phyloP scores from a whole-genome alignment of 805 yeast species.

The Candida sithepensis region DNA sequence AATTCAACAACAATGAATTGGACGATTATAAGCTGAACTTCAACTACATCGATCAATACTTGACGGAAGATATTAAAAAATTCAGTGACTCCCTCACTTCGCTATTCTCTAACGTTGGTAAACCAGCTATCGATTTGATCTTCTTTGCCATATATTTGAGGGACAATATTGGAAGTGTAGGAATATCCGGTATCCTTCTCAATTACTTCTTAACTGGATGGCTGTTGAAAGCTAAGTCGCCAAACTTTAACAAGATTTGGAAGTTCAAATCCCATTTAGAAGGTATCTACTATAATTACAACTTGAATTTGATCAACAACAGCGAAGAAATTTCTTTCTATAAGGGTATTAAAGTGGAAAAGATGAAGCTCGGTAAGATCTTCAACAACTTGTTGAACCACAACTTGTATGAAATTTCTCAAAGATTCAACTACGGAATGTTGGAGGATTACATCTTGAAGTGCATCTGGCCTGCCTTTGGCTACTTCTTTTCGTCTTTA shows the following conservation, averaged over 20 bases:
- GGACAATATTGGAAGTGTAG: constrained; percentile 83
- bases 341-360: constrained; percentile 82
- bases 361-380: constrained; percentile 54
- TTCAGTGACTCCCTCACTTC: constrained; percentile 81
- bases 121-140: constrained; percentile 82
- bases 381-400: constrained; percentile 49
- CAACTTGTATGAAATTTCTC: constrained; percentile 38
- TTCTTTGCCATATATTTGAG: constrained; percentile 81
- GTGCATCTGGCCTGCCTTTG: constrained; percentile 93
- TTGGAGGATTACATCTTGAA: constrained; percentile 84
- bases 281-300: constrained; percentile 85
- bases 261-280: constrained; percentile 74
- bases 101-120: constrained; percentile 83
- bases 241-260: constrained; percentile 77
- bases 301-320: constrained; percentile 78
- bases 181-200: constrained; percentile 73
- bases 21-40: constrained; percentile 32
- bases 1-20: constrained; percentile 47
- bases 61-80: constrained; percentile 78
- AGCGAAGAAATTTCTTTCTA: constrained; percentile 94
- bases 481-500: constrained; percentile 85
- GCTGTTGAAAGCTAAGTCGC: constrained; percentile 68
- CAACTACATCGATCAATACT: constrained; percentile 79
- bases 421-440: constrained; percentile 66
- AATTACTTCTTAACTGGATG: constrained; percentile 81